Evolutionary conservation across 306 rosid genomes (phyloP), one percentile per base, ranked within the genome.

Genomic region (Medicago ruthenica): DNA sequence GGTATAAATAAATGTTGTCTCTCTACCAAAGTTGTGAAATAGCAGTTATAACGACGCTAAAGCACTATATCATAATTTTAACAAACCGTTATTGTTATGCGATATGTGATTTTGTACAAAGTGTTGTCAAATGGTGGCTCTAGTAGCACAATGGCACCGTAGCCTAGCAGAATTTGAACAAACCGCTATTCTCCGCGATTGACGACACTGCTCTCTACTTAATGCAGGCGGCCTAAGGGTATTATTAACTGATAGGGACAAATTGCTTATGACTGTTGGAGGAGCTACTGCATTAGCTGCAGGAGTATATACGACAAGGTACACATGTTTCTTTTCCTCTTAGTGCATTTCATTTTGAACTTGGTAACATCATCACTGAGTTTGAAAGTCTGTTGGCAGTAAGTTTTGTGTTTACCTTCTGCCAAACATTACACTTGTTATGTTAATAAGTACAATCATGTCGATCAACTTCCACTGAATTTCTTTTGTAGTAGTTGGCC

Each of bases 211-310:
- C 74, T 80, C 17, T 80, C 42, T 59, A 53, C 67, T 57, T 83
- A 75, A 40, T 89, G 84, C 92, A 92, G 99, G 99, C 14, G 98
- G 99, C 72, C 75, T 96, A 54, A 86, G 94, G 85, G 81, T 79
- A 71, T 82, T 96, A 58, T 85, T 96, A 85, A 96, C 92, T 9
- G 99, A 96, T 84, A 86, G 98, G 79, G 92, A 83, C 72, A 96
- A 89, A 88, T 87, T 96, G 87, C 31, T 96, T 63, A 87, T 96
- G 99, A 83, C 97, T 48, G 91, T 96, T 72, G 99, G 99, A 82
- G 99, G 99, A 86, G 98, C 86, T 72, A 96, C 99, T 40, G 99
- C 99, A 76, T 79, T 92, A 76, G 99, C 99, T 55, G 99, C 98
- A 9, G 99, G 99, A 67, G 92, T 95, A 82, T 95, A 96, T 85